phyloP scores from a whole-genome alignment of 768 basidiomycete species.

The Daedaleopsis nitida region DNA sequence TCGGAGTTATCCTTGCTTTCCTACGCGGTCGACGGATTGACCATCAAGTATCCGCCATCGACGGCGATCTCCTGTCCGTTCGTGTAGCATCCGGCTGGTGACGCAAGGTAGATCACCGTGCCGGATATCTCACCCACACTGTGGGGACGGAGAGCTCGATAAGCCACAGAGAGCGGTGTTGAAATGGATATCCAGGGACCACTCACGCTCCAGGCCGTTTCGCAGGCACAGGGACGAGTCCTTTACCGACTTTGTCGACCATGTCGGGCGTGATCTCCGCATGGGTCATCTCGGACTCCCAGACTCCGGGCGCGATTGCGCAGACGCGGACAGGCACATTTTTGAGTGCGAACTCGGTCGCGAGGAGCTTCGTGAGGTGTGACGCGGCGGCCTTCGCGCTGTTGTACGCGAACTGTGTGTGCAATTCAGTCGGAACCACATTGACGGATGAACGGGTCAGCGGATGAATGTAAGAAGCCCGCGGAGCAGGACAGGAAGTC shows the following conservation, averaged over 20 bases:
- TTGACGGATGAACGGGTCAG: too few relatives aligned
- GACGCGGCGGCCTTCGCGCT: slow-evolving; percentile 77
- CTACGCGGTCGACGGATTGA: slow-evolving; percentile 61
- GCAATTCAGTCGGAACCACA: neutral
- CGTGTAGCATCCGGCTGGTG: slow-evolving; percentile 70
- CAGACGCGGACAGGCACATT: slow-evolving; percentile 68
- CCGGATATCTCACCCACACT: slow-evolving; percentile 79
- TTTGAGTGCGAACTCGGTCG: slow-evolving; percentile 75
- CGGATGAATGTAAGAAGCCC: neutral
- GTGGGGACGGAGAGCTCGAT: neutral
- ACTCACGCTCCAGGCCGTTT: slow-evolving; percentile 68
- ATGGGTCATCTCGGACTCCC: slow-evolving; percentile 75
- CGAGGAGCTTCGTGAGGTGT: slow-evolving; percentile 75
- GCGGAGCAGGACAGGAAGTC: neutral
- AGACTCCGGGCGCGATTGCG: slow-evolving; percentile 76
- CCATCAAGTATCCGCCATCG: slow-evolving; percentile 73
- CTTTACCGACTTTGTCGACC: slow-evolving; percentile 58
- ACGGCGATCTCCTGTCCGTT: slow-evolving; percentile 80
- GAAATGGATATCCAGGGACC: neutral
- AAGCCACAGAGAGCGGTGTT: neutral
- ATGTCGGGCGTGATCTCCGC: slow-evolving; percentile 47
- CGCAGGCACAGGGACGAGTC: slow-evolving; percentile 62
- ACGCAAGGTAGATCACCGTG: slow-evolving; percentile 74
- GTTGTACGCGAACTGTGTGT: slow-evolving; percentile 74
- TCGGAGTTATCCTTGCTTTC: neutral